These are phyloP conservation scores for Arthroderma sp. DNA, from an alignment of 2,329 filamentous ascomycete species.

Conservation along the genomic window DNA sequence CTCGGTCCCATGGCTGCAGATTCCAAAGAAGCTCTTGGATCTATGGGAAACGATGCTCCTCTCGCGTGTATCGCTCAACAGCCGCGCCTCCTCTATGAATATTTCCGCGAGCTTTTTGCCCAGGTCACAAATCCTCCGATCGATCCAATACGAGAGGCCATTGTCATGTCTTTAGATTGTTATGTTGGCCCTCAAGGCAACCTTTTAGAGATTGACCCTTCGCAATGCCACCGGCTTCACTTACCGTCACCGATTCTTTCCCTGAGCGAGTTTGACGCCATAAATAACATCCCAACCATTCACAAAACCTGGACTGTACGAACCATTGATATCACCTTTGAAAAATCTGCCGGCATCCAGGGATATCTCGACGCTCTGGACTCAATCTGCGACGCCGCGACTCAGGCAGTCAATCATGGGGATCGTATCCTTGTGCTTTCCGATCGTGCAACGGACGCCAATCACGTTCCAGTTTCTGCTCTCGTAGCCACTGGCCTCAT, in stretches of 20 bases:
- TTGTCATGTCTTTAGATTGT: conserved; percentile 95
- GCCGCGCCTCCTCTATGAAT: conserved; percentile 81
- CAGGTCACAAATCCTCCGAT: conserved; percentile 98
- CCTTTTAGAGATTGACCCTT: conserved; percentile 79
- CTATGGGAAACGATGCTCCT: conserved; percentile 95
- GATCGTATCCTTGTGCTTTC: conserved; percentile 83
- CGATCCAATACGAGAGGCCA: conserved; percentile 90
- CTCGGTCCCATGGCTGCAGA: conserved; percentile 93
- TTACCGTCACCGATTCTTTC: conserved; percentile 81
- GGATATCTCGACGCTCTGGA: conserved; percentile 84
- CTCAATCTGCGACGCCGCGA: conserved; percentile 72
- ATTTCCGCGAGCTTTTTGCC: conserved; percentile 94
- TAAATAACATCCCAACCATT: conserved; percentile 61
- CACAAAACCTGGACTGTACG: conserved; percentile 76
- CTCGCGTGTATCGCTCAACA: conserved; percentile 83
- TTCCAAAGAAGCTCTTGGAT: conserved; percentile 91
- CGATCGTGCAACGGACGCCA: conserved; percentile 69
- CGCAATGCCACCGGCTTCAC: conserved; percentile 74
- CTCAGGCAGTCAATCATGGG: conserved; percentile 66
- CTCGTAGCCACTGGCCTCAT: conserved; percentile 84
- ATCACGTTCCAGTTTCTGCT: conserved; percentile 74
- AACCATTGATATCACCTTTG: conserved; percentile 84
- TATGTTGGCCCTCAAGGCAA: conserved; percentile 96
- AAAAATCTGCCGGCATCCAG: conserved; percentile 66
- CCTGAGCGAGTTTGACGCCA: conserved; percentile 76